Evolutionary conservation across 1,284 basidiomycete species (phyloP).

Genomic region (Ustilago tritici): DNA sequence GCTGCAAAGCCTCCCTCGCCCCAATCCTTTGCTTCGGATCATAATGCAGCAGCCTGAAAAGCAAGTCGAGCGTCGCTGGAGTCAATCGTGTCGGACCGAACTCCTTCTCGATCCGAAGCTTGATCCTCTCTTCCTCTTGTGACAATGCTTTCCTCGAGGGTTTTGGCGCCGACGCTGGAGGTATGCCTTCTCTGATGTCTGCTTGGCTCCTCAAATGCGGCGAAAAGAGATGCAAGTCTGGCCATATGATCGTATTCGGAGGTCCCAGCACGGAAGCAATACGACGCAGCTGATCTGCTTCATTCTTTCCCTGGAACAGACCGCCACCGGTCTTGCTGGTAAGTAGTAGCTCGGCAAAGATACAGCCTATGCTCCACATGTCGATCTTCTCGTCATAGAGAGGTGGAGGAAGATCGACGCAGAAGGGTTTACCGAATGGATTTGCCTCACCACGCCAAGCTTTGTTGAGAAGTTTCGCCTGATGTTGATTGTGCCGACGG

Average conservation of each 20-base stretch:
- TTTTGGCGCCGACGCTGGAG: background rate
- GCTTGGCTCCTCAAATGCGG: conserved; percentile 64
- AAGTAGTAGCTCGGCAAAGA: conserved; percentile 93
- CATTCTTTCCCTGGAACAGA: conserved; percentile 93
- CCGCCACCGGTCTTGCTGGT: conserved; percentile 77
- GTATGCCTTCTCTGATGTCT: background rate
- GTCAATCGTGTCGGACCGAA: conserved; percentile 73
- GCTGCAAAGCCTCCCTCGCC: conserved; percentile 87
- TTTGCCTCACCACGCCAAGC: background rate
- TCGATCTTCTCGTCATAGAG: conserved; percentile 64
- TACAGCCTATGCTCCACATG: conserved; percentile 94
- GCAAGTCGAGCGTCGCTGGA: conserved; percentile 81
- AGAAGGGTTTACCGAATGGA: background rate
- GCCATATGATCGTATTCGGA: conserved; percentile 87
- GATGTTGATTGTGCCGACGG: background rate
- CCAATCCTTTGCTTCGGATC: conserved; percentile 86
- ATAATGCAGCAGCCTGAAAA: conserved; percentile 85
- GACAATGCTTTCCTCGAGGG: background rate
- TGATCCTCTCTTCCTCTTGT: conserved; percentile 29
- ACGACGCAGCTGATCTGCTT: conserved; percentile 83
- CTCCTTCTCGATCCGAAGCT: conserved; percentile 75
- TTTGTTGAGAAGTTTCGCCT: background rate
- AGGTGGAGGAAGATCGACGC: conserved; percentile 1
- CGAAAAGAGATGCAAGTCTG: conserved; percentile 82
- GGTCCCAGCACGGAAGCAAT: conserved; percentile 91